These are phyloP conservation scores for Ettlia oleoabundans DNA, from an alignment of 139 green algal genomes.

Conservation along the genomic window DNA sequence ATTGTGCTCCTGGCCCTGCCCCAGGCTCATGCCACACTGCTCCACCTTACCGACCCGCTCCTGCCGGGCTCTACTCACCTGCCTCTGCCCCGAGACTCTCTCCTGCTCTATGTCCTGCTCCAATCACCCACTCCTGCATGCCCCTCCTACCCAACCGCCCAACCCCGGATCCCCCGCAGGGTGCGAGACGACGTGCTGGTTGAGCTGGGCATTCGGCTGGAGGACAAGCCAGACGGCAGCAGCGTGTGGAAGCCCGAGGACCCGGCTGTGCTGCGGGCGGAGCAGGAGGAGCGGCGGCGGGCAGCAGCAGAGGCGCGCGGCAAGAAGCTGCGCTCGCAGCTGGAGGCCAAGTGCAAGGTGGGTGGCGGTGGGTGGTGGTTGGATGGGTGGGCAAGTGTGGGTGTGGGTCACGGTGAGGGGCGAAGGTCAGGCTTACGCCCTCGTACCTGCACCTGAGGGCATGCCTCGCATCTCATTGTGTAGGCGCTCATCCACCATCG, in stretches of 20 bases:
- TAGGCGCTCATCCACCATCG: no score
- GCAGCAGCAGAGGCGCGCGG: conserved; percentile 61
- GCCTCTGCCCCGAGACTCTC: no score
- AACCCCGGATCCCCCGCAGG: conserved; percentile 39
- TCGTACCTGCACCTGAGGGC: background rate
- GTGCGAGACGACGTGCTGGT: conserved; percentile 87
- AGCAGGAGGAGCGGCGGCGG: conserved; percentile 62
- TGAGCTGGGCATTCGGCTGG: conserved; percentile 91
- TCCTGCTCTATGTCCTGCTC: no score
- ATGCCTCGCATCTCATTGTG: background rate
- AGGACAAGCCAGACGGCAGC: conserved; percentile 83
- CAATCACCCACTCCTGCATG: background rate
- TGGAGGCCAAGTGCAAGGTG: conserved; percentile 29
- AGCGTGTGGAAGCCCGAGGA: conserved; percentile 95
- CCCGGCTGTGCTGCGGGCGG: conserved; percentile 74
- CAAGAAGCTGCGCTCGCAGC: conserved; percentile 61
- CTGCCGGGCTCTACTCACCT: no score
- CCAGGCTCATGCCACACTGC: no score
- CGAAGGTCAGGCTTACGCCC: no score
- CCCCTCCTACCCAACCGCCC: background rate
- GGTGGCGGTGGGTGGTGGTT: background rate
- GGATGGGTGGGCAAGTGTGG: background rate
- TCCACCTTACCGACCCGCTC: no score
- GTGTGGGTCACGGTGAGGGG: no score
- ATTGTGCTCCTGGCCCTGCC: no score